phyloP scores from a whole-genome alignment of 495 filamentous ascomycete species.

The Aspergillus affinis region DNA sequence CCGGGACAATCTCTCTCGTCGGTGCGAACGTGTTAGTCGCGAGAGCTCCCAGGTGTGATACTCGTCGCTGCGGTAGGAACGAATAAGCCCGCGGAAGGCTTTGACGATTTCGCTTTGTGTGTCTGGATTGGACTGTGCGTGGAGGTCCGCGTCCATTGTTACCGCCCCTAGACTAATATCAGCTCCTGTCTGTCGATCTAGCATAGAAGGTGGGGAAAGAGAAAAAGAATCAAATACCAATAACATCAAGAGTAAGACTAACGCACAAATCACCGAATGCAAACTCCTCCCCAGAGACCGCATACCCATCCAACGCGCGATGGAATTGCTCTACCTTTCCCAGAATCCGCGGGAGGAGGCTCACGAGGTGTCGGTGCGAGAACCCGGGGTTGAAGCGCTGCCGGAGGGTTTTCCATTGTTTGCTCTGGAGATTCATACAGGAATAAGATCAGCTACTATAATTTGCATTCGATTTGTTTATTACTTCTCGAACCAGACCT shows the following conservation, averaged over 20 bases:
- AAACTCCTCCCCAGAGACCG: background rate
- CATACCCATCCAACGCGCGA: background rate
- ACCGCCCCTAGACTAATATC: constrained; percentile 14
- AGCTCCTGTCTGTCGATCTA: background rate
- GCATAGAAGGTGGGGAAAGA: background rate
- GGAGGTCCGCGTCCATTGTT: constrained; percentile 13
- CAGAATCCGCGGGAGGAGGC: background rate
- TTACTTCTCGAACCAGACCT: background rate
- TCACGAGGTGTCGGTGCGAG: background rate
- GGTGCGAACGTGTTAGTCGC: no score
- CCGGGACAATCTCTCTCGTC: background rate
- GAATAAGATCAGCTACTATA: background rate
- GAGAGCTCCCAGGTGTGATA: background rate
- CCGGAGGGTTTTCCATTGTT: background rate
- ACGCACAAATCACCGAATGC: background rate
- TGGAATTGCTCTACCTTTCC: background rate
- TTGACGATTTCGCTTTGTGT: constrained; percentile 5
- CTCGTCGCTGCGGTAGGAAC: constrained; percentile 4
- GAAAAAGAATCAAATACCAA: background rate
- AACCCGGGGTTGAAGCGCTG: background rate
- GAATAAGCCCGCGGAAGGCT: constrained; percentile 8
- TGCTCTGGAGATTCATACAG: background rate
- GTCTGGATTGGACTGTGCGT: background rate
- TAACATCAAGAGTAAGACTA: background rate
- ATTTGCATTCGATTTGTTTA: no score